Evolutionary conservation across 2,329 filamentous ascomycete genomes (phyloP).

Genomic region (Ophiostoma angusticollis): DNA sequence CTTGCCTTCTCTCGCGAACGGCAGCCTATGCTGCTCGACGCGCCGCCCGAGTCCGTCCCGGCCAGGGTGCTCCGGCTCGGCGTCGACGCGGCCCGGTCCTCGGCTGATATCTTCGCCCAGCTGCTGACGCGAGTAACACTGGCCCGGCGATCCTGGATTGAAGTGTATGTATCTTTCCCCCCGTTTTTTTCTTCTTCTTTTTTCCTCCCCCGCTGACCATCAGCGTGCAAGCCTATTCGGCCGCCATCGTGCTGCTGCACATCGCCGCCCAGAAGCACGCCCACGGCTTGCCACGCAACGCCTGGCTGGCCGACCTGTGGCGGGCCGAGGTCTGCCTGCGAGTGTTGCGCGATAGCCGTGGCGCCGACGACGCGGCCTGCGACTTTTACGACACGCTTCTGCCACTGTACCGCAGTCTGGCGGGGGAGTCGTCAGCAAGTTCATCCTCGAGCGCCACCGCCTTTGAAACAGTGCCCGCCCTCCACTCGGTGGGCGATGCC

Average conservation of each 20-base stretch:
- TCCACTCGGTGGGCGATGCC: neutral
- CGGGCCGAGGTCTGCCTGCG: constrained; percentile 17
- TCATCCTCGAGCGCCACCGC: neutral
- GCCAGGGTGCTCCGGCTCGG: constrained; percentile 13
- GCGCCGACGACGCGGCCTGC: constrained; percentile 4
- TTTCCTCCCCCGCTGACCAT: too few species aligned
- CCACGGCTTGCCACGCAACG: constrained; percentile 14
- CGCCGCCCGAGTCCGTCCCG: constrained; percentile 4
- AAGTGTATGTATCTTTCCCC: constrained; percentile 16
- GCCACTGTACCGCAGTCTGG: constrained; percentile 5
- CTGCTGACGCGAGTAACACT: constrained; percentile 15
- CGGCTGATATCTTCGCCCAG: constrained; percentile 16
- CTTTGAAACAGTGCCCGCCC: neutral
- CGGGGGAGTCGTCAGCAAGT: too few species aligned
- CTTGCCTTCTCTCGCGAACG: too few species aligned
- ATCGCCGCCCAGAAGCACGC: constrained; percentile 20
- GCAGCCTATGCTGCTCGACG: neutral
- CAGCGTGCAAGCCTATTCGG: constrained; percentile 21
- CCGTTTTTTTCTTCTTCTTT: neutral
- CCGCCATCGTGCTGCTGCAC: constrained; percentile 21
- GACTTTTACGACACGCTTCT: constrained; percentile 10
- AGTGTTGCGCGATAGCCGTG: constrained; percentile 9
- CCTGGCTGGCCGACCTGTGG: constrained; percentile 18
- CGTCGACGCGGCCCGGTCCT: constrained; percentile 17
- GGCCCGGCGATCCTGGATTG: constrained; percentile 19